Conservation (phyloP, 176 grass and related monocot genomes). For the Elymus sibiricus region DNA sequence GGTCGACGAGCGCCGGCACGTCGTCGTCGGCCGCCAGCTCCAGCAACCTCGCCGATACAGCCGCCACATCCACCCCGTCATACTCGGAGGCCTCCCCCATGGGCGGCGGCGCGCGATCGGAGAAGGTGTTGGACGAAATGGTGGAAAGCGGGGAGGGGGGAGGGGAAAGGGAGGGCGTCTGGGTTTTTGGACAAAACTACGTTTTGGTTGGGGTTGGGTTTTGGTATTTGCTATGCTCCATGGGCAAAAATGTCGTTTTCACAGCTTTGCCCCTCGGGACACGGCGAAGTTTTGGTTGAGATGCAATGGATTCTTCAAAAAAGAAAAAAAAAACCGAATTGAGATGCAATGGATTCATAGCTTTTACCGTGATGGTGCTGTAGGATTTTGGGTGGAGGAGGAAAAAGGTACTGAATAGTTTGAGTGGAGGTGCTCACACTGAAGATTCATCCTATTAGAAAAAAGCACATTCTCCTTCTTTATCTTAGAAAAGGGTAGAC, state of each 20-base stretch:
- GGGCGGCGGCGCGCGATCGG: conserved; percentile 31
- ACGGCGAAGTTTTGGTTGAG: neutral
- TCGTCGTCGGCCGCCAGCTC: conserved; percentile 60
- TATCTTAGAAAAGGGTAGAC: neutral
- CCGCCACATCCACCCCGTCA: neutral
- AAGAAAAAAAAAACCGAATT: too few relatives aligned
- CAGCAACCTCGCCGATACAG: conserved; percentile 29
- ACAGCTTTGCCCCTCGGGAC: neutral
- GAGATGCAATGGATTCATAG: neutral
- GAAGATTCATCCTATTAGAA: neutral
- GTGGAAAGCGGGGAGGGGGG: neutral
- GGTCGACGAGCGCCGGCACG: conserved; percentile 8
- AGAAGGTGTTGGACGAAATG: conserved; percentile 42
- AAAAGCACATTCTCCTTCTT: neutral
- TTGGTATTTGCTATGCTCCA: neutral
- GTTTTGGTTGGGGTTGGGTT: conserved; percentile 22
- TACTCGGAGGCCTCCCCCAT: conserved; percentile 24
- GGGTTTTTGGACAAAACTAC: conserved; percentile 47
- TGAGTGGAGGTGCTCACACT: neutral
- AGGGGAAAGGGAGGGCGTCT: conserved; percentile 18
- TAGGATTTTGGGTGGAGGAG: neutral
- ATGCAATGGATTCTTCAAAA: neutral
- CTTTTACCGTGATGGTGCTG: neutral
- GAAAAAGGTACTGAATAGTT: neutral
- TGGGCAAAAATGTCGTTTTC: conserved; percentile 10